phyloP scores from a whole-genome alignment of 2,329 filamentous ascomycete genomes.

The Neopestalotiopsis rosae region DNA sequence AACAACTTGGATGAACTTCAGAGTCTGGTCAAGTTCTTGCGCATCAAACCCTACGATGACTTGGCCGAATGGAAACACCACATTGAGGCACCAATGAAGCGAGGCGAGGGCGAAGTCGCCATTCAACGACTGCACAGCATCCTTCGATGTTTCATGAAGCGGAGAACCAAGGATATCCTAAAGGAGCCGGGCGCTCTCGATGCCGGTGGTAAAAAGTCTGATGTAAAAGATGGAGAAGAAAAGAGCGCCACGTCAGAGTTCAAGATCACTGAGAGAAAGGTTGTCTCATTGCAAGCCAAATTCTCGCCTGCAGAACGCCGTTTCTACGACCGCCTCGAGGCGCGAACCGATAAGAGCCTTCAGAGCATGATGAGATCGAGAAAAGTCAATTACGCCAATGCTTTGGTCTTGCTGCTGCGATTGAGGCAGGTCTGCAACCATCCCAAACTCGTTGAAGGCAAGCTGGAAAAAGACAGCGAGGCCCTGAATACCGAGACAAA shows the following conservation, averaged over 20 bases:
- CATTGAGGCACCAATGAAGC: slow-evolving; percentile 89
- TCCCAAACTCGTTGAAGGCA: slow-evolving; percentile 83
- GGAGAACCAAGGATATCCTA: slow-evolving; percentile 96
- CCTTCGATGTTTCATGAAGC: slow-evolving; percentile 95
- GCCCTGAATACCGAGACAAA: slow-evolving; percentile 71
- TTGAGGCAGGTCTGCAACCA: slow-evolving; percentile 95
- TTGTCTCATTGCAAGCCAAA: slow-evolving; percentile 78
- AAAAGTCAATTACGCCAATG: slow-evolving; percentile 88
- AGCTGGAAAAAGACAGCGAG: slow-evolving; percentile 87
- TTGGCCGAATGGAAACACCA: slow-evolving; percentile 87
- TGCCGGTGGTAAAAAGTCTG: slow-evolving; percentile 69
- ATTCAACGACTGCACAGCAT: slow-evolving; percentile 86
- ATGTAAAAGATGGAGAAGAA: slow-evolving; percentile 55
- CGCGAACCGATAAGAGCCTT: slow-evolving; percentile 84
- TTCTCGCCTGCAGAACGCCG: slow-evolving; percentile 81
- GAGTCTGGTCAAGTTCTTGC: slow-evolving; percentile 88
- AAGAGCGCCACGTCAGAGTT: slow-evolving; percentile 67
- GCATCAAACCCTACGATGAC: slow-evolving; percentile 90
- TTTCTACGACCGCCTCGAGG: slow-evolving; percentile 86
- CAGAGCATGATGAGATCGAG: slow-evolving; percentile 92
- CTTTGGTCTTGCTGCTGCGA: slow-evolving; percentile 87
- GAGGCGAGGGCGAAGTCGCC: slow-evolving; percentile 85
- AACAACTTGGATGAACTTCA: slow-evolving; percentile 98
- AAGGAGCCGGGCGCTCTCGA: slow-evolving; percentile 84
- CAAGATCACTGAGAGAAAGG: slow-evolving; percentile 89